These are phyloP conservation scores for Botrytis paeoniae DNA, from an alignment of 2,329 filamentous ascomycete genomes.

Conservation along the genomic window DNA sequence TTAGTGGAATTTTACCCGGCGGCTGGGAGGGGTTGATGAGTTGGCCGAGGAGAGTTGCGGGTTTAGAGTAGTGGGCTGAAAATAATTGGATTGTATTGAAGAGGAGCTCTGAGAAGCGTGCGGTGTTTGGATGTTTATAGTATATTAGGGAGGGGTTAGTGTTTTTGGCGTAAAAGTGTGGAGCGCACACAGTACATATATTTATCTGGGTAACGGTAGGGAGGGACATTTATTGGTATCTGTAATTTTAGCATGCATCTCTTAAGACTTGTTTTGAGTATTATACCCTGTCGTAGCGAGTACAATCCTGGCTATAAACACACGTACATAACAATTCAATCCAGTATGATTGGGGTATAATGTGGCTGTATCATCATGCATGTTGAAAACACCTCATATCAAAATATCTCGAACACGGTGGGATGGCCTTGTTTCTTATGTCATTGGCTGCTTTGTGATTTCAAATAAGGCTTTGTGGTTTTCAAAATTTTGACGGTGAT, in stretches of 20 bases:
- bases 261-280: neutral
- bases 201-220: neutral
- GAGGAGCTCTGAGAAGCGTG: neutral
- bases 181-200: neutral
- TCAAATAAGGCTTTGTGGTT: neutral
- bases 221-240: neutral
- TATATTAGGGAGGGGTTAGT: neutral
- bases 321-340: neutral
- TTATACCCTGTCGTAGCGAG: neutral
- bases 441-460: neutral
- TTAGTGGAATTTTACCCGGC: neutral
- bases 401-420: neutral
- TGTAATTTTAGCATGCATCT: neutral
- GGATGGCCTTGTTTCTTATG: neutral
- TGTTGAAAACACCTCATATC: neutral
- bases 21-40: constrained; percentile 9
- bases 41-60: constrained; percentile 11
- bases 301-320: neutral
- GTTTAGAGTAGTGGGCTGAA: neutral
- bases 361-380: neutral
- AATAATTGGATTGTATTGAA: neutral
- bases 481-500: neutral
- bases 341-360: no score
- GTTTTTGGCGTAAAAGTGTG: neutral
- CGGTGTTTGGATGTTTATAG: neutral